These are phyloP conservation scores for Metschnikowia drakensbergensis DNA, from an alignment of 805 yeast genomes.

Conservation along the genomic window DNA sequence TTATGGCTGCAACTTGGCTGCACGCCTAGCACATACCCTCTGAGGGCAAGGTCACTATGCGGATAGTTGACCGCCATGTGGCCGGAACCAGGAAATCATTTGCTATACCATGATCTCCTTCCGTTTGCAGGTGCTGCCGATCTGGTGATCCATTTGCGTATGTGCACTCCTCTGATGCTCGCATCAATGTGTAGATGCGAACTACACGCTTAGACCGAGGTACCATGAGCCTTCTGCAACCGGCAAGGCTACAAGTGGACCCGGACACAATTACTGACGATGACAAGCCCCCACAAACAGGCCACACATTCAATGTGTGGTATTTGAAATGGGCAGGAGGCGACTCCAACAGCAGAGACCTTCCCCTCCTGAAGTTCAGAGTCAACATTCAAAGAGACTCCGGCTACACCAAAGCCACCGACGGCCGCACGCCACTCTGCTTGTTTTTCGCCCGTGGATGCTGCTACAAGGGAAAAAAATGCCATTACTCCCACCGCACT, in stretches of 20 bases:
- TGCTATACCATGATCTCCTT: too few species aligned
- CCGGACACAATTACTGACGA: slow-evolving; percentile 53
- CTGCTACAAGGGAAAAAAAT: slow-evolving; percentile 73
- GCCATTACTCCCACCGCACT: slow-evolving; percentile 73
- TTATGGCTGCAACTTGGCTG: background rate
- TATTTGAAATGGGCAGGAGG: slow-evolving; percentile 80
- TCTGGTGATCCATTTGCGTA: too few species aligned
- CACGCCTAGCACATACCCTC: too few species aligned
- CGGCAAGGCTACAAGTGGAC: slow-evolving; percentile 75
- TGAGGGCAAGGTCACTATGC: too few species aligned
- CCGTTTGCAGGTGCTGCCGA: too few species aligned
- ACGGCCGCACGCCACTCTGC: slow-evolving; percentile 55
- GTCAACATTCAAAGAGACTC: slow-evolving; percentile 61
- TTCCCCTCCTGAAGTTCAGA: slow-evolving; percentile 52
- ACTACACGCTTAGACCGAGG: background rate
- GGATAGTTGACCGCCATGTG: too few species aligned
- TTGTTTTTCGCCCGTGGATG: slow-evolving; percentile 85
- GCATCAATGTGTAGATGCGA: background rate
- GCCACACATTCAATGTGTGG: slow-evolving; percentile 83
- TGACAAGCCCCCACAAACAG: slow-evolving; percentile 73
- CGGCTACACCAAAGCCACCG: slow-evolving; percentile 70
- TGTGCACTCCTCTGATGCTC: slow-evolving; percentile 3
- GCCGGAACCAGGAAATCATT: too few species aligned
- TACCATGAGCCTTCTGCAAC: slow-evolving; percentile 13
- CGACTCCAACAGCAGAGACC: slow-evolving; percentile 47